Evolutionary conservation across 345 rosid species (phyloP), one percentile per base, ranked within the genome.

Genomic region (Moricandia moricandioides): DNA sequence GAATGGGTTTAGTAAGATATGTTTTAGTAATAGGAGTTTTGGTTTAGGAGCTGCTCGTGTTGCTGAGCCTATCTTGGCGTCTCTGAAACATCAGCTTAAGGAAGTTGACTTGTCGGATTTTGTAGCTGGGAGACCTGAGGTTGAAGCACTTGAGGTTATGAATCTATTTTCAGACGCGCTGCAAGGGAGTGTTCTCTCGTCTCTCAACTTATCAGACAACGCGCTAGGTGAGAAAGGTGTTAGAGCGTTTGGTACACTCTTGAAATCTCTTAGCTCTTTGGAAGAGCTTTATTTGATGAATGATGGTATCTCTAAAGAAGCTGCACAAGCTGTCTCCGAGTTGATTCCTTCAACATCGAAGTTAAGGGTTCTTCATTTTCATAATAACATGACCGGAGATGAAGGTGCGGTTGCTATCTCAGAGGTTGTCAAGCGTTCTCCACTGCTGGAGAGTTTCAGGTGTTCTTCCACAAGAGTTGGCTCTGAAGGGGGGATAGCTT

Each of bases 181-280:
- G 78, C 88, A 88, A 83, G 96, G 93, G 58, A 76, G 89, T 75
- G 33, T 80, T 71, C 83, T 91, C 76, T 86, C 69, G 37, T 91
- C 81, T 74, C 82, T 94, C 74, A 85, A 91, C 81, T 88, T 94
- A 33, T 91, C 98, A 12, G 80, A 91, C 24, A 94, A 94, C 73
- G 98, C 98, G 58, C 79, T 94, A 82, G 97, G 98, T 21, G 96
- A 91, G 81, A 91, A 94, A 62, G 98, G 98, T 72, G 87, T 94
- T 49, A 84, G 93, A 82, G 97, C 97, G 62, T 91, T 91, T 79
- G 81, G 81, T 18, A 72, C 87, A 37, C 96, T 94, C 17, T 82
- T 94, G 24, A 79, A 82, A 68, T 91, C 98, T 26, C 96, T 83
- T 80, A 84, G 83, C 51, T 79, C 82, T 79, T 76, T 94, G 79